Evolutionary conservation across 108 stramenopile genomes (phyloP).

Genomic region (Ochromonas danica): DNA sequence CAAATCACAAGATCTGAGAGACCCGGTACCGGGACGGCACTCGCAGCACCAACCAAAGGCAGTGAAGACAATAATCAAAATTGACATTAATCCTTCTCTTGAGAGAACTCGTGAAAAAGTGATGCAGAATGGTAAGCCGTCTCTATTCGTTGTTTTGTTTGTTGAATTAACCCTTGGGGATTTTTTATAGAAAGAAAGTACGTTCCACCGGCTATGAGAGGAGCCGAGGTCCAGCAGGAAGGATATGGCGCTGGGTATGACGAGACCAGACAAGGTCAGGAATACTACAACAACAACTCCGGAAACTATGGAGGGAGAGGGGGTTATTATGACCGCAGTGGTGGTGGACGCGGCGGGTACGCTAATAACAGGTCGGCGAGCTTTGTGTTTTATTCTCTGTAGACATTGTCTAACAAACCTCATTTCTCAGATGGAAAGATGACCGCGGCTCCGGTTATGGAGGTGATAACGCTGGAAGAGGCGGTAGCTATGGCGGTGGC

Average conservation of each 20-base stretch:
- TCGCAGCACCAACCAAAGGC: no score
- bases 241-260: conserved; percentile 21
- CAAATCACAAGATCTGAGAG: no score
- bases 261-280: background rate
- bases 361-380: no score
- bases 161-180: background rate
- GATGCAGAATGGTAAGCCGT: conserved; percentile 22
- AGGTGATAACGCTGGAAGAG: conserved; percentile 36
- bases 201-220: conserved; percentile 40
- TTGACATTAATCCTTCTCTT: no score
- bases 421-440: background rate
- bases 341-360: conserved; percentile 6
- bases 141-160: background rate
- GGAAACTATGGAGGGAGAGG: no score
- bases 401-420: no score
- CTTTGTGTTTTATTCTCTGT: no score
- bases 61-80: no score
- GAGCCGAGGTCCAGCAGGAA: background rate
- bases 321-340: conserved; percentile 21
- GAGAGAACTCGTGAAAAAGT: no score
- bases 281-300: background rate
- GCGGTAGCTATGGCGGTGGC: conserved; percentile 40
- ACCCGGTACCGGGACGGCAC: no score
- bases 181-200: conserved; percentile 26
- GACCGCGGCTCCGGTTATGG: conserved; percentile 22